Evolutionary conservation across 75 land plant species (phyloP).

Genomic region (Pinus albicaulis): DNA sequence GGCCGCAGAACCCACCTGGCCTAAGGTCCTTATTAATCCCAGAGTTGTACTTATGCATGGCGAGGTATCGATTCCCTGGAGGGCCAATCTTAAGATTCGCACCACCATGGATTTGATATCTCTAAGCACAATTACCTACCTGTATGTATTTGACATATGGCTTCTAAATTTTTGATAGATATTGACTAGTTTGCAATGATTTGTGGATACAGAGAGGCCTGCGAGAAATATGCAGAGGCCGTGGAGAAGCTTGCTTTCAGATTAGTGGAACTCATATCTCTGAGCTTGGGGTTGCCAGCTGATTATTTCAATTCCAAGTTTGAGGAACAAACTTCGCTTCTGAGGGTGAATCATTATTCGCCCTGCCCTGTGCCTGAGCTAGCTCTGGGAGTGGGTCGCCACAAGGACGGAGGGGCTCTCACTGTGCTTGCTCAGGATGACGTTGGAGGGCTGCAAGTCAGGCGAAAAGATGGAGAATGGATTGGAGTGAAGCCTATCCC

Average conservation of each 20-base stretch:
- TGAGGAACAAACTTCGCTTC: slow-evolving; percentile 32
- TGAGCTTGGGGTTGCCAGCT: slow-evolving; percentile 50
- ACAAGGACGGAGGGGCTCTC: slow-evolving; percentile 73
- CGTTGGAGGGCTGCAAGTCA: slow-evolving; percentile 72
- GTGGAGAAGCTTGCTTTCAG: slow-evolving; percentile 58
- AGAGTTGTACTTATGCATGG: too few relatives aligned
- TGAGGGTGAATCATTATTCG: slow-evolving; percentile 82
- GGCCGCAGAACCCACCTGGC: slow-evolving; percentile 43
- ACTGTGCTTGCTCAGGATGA: slow-evolving; percentile 69
- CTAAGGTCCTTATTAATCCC: too few relatives aligned
- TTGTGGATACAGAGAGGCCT: slow-evolving; percentile 17
- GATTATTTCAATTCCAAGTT: slow-evolving; percentile 45
- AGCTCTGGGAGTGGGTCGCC: slow-evolving; percentile 74
- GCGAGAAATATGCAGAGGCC: slow-evolving; percentile 47
- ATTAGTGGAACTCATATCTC: slow-evolving; percentile 54
- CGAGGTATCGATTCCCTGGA: too few relatives aligned
- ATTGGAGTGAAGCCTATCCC: slow-evolving; percentile 62
- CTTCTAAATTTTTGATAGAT: too few relatives aligned
- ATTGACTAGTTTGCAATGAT: background rate
- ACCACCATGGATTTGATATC: too few relatives aligned
- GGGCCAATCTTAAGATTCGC: too few relatives aligned
- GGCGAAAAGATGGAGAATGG: slow-evolving; percentile 75
- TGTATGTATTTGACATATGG: too few relatives aligned
- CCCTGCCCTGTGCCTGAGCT: slow-evolving; percentile 68
- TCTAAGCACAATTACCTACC: too few relatives aligned